A percentile compares a stretch with the other conserved stretches of the same genome.
Evolutionary conservation across 2,329 filamentous ascomycete genomes (phyloP).

Genomic region (Botrytis porri): DNA sequence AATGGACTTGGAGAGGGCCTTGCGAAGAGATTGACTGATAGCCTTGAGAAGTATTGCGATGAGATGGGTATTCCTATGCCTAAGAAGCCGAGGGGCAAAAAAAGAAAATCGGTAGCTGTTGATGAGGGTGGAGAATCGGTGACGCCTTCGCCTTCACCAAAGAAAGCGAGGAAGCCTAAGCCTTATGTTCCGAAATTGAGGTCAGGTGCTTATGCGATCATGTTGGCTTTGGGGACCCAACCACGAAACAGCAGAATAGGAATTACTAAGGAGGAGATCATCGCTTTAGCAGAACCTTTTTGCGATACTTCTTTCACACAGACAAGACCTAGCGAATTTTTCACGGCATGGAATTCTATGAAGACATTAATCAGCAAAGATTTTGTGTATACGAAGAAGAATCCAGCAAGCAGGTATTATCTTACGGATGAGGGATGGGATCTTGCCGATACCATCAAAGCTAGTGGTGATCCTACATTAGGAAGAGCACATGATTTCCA

Average conservation of each 20-base stretch:
- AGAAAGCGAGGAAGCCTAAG: constrained; percentile 59
- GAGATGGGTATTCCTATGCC: constrained; percentile 69
- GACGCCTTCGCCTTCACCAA: constrained; percentile 40
- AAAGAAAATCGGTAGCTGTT: constrained; percentile 12
- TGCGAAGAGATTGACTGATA: constrained; percentile 64
- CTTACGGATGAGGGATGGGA: constrained; percentile 79
- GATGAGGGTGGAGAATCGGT: constrained; percentile 12
- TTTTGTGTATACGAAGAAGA: constrained; percentile 67
- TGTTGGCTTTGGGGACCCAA: constrained; percentile 62
- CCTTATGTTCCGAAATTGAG: constrained; percentile 69
- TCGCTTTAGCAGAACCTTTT: constrained; percentile 66
- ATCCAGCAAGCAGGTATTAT: constrained; percentile 64
- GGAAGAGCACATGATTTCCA: constrained; percentile 25
- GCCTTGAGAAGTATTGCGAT: constrained; percentile 58
- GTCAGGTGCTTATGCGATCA: constrained; percentile 71
- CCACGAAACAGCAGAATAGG: constrained; percentile 54
- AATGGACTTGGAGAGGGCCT: constrained; percentile 71
- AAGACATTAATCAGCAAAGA: constrained; percentile 72
- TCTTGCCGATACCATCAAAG: constrained; percentile 62
- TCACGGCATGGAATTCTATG: constrained; percentile 82
- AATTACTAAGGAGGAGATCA: constrained; percentile 65
- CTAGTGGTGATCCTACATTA: constrained; percentile 37
- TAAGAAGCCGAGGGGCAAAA: constrained; percentile 48
- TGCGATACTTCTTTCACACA: constrained; percentile 72
- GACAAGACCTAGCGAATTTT: constrained; percentile 63